phyloP scores from a whole-genome alignment of 306 rosid genomes.

The Sindora glabra region DNA sequence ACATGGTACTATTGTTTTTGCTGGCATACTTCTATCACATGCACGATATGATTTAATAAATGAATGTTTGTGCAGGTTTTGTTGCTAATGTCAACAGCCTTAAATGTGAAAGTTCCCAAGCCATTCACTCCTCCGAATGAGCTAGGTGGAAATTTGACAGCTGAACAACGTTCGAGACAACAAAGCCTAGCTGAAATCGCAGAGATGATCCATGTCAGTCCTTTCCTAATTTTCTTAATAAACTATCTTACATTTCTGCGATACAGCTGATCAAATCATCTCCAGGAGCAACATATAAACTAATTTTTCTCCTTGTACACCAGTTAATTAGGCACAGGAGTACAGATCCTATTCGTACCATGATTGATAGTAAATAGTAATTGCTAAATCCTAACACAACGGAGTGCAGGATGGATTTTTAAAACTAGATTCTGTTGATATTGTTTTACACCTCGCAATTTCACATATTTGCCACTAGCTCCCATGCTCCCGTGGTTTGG shows the following conservation, averaged over 20 bases:
- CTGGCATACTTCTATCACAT: background rate
- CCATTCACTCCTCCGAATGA: conserved; percentile 27
- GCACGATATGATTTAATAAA: conserved; percentile 6
- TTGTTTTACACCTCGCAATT: background rate
- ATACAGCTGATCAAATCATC: background rate
- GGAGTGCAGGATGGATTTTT: background rate
- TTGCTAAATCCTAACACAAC: background rate
- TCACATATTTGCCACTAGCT: background rate
- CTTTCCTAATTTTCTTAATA: conserved; percentile 17
- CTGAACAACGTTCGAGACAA: conserved; percentile 68
- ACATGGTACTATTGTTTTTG: too few relatives aligned
- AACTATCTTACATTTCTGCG: too few relatives aligned
- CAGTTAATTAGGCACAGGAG: background rate
- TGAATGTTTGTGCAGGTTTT: conserved; percentile 54
- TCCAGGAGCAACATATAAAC: background rate
- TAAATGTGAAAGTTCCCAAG: conserved; percentile 38
- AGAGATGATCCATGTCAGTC: conserved; percentile 96
- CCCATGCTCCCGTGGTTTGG: background rate
- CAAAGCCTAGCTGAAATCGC: conserved; percentile 91
- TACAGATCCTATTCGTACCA: background rate
- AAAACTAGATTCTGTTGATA: background rate
- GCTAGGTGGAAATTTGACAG: conserved; percentile 35
- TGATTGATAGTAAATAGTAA: background rate
- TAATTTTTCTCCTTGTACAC: background rate
- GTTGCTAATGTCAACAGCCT: conserved; percentile 80